Evolutionary conservation across 2,329 filamentous ascomycete genomes (phyloP).

Genomic region (Ophiostoma montium): DNA sequence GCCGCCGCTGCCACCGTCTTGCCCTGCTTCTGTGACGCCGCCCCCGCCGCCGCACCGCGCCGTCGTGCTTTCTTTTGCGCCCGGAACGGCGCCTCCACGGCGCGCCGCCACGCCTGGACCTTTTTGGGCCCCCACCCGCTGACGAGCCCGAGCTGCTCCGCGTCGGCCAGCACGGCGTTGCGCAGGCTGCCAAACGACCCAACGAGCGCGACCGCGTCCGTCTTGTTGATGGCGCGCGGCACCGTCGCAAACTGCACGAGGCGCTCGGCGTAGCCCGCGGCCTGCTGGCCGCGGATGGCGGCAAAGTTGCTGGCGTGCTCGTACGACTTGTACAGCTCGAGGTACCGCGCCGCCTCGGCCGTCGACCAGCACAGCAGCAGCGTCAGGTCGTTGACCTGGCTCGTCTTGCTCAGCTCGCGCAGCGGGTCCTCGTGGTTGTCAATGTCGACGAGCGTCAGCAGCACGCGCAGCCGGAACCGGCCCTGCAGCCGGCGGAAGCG

Average conservation of each 20-base stretch:
- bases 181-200: constrained; percentile 83
- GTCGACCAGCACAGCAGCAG: constrained; percentile 89
- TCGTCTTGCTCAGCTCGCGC: constrained; percentile 84
- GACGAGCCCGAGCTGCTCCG: constrained; percentile 74
- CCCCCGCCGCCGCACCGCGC: constrained; percentile 7
- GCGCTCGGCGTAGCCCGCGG: constrained; percentile 69
- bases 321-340: constrained; percentile 89
- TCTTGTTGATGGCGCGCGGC: constrained; percentile 83
- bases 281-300: constrained; percentile 74
- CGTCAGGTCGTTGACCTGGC: constrained; percentile 82
- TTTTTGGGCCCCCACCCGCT: constrained; percentile 93
- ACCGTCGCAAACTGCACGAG: constrained; percentile 88
- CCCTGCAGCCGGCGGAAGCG: constrained; percentile 74
- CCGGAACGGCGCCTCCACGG: constrained; percentile 74
- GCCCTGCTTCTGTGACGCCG: constrained; percentile 14
- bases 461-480: constrained; percentile 72
- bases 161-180: constrained; percentile 73
- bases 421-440: constrained; percentile 82
- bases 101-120: constrained; percentile 69
- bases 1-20: not conserved
- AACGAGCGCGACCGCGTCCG: constrained; percentile 79
- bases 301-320: constrained; percentile 62
- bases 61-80: constrained; percentile 53
- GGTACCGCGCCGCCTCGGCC: constrained; percentile 81
- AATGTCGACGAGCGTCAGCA: constrained; percentile 90